Percentiles rank a stretch among this genome's conserved stretches.
Evolutionary conservation across 306 rosid species (phyloP).

Genomic region (Rosa persica): DNA sequence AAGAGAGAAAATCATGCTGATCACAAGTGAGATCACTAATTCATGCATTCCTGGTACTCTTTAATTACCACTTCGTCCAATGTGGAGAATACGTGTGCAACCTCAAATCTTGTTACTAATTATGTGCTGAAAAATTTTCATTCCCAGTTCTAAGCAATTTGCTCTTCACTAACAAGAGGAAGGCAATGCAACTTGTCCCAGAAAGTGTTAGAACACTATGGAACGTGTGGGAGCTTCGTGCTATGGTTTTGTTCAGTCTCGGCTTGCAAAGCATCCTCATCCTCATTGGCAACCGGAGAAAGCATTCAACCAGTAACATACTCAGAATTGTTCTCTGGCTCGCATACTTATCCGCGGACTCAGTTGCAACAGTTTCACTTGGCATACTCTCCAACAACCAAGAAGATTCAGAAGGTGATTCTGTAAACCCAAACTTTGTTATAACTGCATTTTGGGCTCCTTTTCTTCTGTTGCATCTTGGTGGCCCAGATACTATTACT

Average conservation of each 20-base stretch:
- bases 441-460: constrained; percentile 12
- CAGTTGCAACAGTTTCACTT: constrained; percentile 25
- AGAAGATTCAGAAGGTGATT: too few relatives aligned
- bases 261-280: background rate
- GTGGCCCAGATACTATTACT: constrained; percentile 43
- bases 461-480: constrained; percentile 31
- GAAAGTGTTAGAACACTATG: too few relatives aligned
- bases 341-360: constrained; percentile 36
- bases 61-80: too few relatives aligned
- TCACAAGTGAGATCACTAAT: too few relatives aligned
- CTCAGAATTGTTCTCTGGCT: constrained; percentile 18
- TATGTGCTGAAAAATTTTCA: too few relatives aligned
- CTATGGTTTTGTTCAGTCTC: background rate
- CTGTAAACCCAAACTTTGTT: background rate
- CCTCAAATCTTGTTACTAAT: too few relatives aligned
- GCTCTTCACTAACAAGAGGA: too few relatives aligned
- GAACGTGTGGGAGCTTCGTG: background rate
- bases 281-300: background rate
- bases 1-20: too few relatives aligned
- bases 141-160: too few relatives aligned
- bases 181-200: too few relatives aligned
- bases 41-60: too few relatives aligned
- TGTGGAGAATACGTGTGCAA: too few relatives aligned
- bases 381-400: constrained; percentile 20
- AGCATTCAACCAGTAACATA: background rate